phyloP scores from a whole-genome alignment of 495 filamentous ascomycete genomes.

The Geoglossum glabrum region DNA sequence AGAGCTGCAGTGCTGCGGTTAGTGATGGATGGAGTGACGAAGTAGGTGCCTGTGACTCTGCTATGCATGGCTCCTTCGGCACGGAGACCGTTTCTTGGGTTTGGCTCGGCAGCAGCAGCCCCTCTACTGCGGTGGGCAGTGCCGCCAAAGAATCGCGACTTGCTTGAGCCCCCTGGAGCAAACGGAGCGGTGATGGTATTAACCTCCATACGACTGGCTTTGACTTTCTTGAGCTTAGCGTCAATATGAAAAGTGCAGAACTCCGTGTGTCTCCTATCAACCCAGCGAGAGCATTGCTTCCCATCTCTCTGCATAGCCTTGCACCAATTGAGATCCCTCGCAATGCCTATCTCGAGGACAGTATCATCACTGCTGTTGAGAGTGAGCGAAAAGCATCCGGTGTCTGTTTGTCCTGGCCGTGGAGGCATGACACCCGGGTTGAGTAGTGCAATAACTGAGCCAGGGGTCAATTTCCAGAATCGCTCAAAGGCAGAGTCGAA shows the following conservation, averaged over 20 bases:
- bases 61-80: slow-evolving; percentile 29
- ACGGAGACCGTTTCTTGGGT: slow-evolving; percentile 15
- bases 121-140: neutral
- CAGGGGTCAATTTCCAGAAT: slow-evolving; percentile 75
- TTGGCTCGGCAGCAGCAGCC: neutral
- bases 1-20: slow-evolving; percentile 37
- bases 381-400: slow-evolving; percentile 62
- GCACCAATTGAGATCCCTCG: slow-evolving; percentile 78
- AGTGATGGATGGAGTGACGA: slow-evolving; percentile 21
- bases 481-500: slow-evolving; percentile 79
- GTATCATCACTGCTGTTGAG: slow-evolving; percentile 71
- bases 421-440: slow-evolving; percentile 87
- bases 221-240: slow-evolving; percentile 47
- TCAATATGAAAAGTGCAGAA: slow-evolving; percentile 90
- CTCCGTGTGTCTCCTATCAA: slow-evolving; percentile 71
- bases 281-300: slow-evolving; percentile 58
- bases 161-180: slow-evolving; percentile 25
- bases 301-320: slow-evolving; percentile 71
- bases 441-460: slow-evolving; percentile 79
- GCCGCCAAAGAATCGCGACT: slow-evolving; percentile 20
- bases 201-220: slow-evolving; percentile 57
- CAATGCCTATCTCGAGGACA: slow-evolving; percentile 70
- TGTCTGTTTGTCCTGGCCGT: slow-evolving; percentile 44
- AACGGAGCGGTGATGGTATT: slow-evolving; percentile 35
- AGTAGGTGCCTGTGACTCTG: slow-evolving; percentile 23